Evolutionary conservation across 164 flowering plant species (phyloP), one percentile per base, ranked within the genome.

Genomic region (Umbilicus rupestris): DNA sequence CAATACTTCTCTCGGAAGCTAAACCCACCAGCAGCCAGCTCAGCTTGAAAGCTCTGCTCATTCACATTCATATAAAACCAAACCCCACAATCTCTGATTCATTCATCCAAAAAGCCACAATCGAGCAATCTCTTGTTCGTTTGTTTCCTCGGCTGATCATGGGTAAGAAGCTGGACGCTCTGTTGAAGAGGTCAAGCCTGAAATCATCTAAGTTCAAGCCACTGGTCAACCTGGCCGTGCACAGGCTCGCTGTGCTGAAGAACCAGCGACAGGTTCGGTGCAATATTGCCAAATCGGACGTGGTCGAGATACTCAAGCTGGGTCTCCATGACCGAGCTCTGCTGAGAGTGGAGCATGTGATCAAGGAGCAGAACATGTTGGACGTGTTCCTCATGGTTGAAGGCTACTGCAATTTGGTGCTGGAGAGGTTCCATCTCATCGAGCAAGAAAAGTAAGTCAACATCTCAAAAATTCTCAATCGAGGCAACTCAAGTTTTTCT

Each of bases 321-420:
- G 85, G 82, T 7, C 83, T 80, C 66, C 84, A 83, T 22, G 87
- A 90, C 37, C 79, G 84, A 1, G 96, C 97, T 78, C 88, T 90
- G 41, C 85, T 81, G 46, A 81, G 97, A 12, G 97, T 80, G 20
- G 86, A 83, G 77, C 82, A 74, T 26, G 84, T 83, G 74, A 79
- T 83, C 65, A 80, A 76, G 72, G 84, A 83, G 68, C 82, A 78
- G 63, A 83, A 77, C 64, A 75, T 76, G 81, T 22, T 80, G 65
- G 82, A 83, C 65, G 84, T 69, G 37, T 79, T 42, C 62, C 72
- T 28, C n/a, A 74, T 73, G 80, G 60, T 81, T 29, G 82, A 81
- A 62, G 71, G 79, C 2, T 81, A 79, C 37, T 77, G 76, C 73
- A 50, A 69, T 59, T 70, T 79, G 4, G n/a, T 86, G 77, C 45